Percentiles rank a stretch among this genome's conserved stretches.
phyloP scores from a whole-genome alignment of 495 filamentous ascomycete species.

The Podospora pseudoanserina region DNA sequence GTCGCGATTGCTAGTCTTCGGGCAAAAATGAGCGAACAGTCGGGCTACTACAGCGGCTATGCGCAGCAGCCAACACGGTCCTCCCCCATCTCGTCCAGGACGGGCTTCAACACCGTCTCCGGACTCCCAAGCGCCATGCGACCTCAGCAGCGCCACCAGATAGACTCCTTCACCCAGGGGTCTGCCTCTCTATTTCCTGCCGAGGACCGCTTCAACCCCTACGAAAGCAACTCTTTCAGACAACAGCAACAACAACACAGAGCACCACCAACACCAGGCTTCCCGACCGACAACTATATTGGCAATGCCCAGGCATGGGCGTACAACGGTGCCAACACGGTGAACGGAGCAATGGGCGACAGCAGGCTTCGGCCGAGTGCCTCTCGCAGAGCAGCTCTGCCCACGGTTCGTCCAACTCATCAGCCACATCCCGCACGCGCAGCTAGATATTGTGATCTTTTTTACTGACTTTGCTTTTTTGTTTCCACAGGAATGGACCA shows the following conservation, averaged over 20 bases:
- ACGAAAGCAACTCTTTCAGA: slow-evolving; percentile 58
- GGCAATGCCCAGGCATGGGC: slow-evolving; percentile 50
- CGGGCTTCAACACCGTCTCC: slow-evolving; percentile 53
- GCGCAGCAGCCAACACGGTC: slow-evolving; percentile 34
- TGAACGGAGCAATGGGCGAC: slow-evolving; percentile 48
- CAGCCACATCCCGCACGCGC: background rate
- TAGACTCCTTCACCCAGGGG: slow-evolving; percentile 39
- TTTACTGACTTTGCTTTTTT: slow-evolving; percentile 9
- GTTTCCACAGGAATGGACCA: slow-evolving; percentile 45
- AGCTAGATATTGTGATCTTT: background rate
- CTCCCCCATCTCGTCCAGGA: slow-evolving; percentile 43
- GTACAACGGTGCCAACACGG: slow-evolving; percentile 47
- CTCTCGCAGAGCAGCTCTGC: slow-evolving; percentile 43
- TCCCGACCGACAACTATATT: slow-evolving; percentile 35
- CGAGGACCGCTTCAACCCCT: slow-evolving; percentile 43
- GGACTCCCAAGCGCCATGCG: slow-evolving; percentile 62
- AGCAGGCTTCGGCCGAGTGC: slow-evolving; percentile 40
- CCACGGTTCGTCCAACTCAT: slow-evolving; percentile 40
- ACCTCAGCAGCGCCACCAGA: slow-evolving; percentile 53
- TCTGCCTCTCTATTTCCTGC: slow-evolving; percentile 40
- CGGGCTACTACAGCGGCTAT: slow-evolving; percentile 30
- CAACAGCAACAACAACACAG: slow-evolving; percentile 33
- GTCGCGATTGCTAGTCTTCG: slow-evolving; percentile 17
- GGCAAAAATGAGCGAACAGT: slow-evolving; percentile 34
- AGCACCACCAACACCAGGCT: slow-evolving; percentile 52